These are phyloP conservation scores for Musa beccarii DNA, from an alignment of 176 grass and related monocot genomes.

Conservation along the genomic window DNA sequence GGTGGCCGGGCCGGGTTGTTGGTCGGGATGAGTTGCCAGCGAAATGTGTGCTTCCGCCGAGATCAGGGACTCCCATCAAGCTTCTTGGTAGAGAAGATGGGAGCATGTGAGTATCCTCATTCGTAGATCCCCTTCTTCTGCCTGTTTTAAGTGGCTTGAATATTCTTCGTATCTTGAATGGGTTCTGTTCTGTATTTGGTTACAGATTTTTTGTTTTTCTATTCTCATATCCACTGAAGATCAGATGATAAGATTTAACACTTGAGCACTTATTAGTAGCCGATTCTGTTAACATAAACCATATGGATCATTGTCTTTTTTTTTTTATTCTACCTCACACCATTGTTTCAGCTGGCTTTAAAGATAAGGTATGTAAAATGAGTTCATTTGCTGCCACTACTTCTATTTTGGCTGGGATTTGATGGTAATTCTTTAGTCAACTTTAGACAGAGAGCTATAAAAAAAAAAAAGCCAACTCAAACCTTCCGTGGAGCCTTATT, in stretches of 20 bases:
- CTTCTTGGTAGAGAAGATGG: constrained; percentile 87
- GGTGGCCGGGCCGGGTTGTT: constrained; percentile 94
- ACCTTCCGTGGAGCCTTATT: too few relatives aligned
- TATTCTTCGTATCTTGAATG: not conserved
- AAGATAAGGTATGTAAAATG: too few relatives aligned
- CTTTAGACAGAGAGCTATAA: too few relatives aligned
- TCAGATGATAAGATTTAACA: too few relatives aligned
- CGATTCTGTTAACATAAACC: not conserved
- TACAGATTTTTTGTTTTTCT: not conserved
- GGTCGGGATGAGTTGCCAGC: constrained; percentile 51
- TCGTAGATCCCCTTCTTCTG: constrained; percentile 19
- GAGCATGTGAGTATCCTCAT: constrained; percentile 56
- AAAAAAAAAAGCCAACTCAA: too few relatives aligned
- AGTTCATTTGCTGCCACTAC: too few relatives aligned
- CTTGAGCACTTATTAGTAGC: not conserved
- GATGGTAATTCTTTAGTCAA: too few relatives aligned
- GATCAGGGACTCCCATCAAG: constrained; percentile 88
- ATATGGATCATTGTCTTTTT: not conserved
- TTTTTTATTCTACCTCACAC: not conserved
- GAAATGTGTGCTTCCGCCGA: constrained; percentile 48
- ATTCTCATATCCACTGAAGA: not conserved
- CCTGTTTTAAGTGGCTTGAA: not conserved
- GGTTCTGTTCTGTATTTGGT: not conserved
- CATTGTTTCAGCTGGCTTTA: too few relatives aligned
- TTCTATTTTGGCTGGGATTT: too few relatives aligned